These are phyloP conservation scores for Luffa aegyptiaca DNA, from an alignment of 306 rosid genomes.

Conservation along the genomic window DNA sequence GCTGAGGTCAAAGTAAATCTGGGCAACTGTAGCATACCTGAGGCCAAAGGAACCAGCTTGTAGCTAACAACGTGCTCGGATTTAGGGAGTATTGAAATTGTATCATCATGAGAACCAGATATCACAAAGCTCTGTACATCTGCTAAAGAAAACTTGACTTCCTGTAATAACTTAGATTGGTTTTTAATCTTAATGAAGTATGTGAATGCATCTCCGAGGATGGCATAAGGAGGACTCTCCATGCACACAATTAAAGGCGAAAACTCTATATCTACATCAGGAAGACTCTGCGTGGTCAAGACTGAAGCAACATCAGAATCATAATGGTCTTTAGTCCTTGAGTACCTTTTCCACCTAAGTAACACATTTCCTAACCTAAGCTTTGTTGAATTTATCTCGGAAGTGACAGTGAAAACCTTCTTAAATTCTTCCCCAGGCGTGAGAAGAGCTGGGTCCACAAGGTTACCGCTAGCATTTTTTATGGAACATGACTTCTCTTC, in stretches of 20 bases:
- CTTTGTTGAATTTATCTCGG: slow-evolving; percentile 39
- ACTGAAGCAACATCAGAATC: slow-evolving; percentile 34
- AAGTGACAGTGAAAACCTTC: slow-evolving; percentile 60
- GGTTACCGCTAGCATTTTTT: slow-evolving; percentile 38
- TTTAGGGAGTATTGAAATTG: slow-evolving; percentile 66
- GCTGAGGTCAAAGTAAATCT: slow-evolving; percentile 59
- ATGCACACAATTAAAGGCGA: slow-evolving; percentile 73
- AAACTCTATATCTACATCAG: slow-evolving; percentile 52
- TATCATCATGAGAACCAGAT: slow-evolving; percentile 75
- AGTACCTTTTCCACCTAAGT: slow-evolving; percentile 73
- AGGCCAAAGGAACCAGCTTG: slow-evolving; percentile 86
- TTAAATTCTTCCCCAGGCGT: slow-evolving; percentile 85
- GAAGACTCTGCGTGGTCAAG: slow-evolving; percentile 50
- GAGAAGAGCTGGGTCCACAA: slow-evolving; percentile 36
- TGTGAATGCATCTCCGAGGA: slow-evolving; percentile 80
- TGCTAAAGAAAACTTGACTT: slow-evolving; percentile 59
- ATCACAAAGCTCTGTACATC: slow-evolving; percentile 81
- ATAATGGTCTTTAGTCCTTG: slow-evolving; percentile 35
- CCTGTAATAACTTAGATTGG: slow-evolving; percentile 74
- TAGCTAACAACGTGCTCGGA: slow-evolving; percentile 63
- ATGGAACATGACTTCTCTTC: slow-evolving; percentile 51
- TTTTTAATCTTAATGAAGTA: slow-evolving; percentile 52
- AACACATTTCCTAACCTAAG: slow-evolving; percentile 54
- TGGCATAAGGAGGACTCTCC: slow-evolving; percentile 83
- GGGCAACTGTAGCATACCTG: slow-evolving; percentile 74